Evolutionary conservation across 306 rosid genomes (phyloP).

Genomic region (Vigna angularis): DNA sequence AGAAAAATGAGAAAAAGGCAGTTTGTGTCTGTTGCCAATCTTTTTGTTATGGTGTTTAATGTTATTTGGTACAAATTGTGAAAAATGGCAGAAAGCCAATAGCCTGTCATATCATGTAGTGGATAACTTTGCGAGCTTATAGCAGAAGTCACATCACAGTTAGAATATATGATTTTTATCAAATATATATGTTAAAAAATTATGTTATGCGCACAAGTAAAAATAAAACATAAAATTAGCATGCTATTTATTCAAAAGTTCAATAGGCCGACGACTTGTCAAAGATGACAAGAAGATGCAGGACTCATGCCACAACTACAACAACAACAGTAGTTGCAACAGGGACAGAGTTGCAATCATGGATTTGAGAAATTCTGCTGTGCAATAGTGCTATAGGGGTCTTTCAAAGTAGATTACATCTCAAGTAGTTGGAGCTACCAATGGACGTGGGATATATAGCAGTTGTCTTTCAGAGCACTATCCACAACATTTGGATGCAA

Average conservation of each 20-base stretch:
- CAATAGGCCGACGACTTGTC: too few species aligned
- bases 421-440: background rate
- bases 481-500: background rate
- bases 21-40: slow-evolving; percentile 1
- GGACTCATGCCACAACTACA: background rate
- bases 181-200: too few species aligned
- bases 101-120: background rate
- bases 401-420: background rate
- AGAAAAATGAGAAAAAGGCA: background rate
- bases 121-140: background rate
- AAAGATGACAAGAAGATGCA: background rate
- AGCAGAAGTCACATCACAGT: background rate
- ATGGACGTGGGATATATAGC: background rate
- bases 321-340: background rate
- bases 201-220: too few species aligned
- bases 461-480: background rate
- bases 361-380: background rate
- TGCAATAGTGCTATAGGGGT: background rate
- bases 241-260: too few species aligned
- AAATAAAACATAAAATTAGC: too few species aligned
- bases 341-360: background rate
- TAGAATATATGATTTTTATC: too few species aligned
- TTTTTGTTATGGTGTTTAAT: background rate
- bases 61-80: background rate
- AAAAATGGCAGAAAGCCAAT: background rate